These are phyloP conservation scores for Cynara cardunculus DNA, from an alignment of 129 eudicot genomes.

Conservation along the genomic window DNA sequence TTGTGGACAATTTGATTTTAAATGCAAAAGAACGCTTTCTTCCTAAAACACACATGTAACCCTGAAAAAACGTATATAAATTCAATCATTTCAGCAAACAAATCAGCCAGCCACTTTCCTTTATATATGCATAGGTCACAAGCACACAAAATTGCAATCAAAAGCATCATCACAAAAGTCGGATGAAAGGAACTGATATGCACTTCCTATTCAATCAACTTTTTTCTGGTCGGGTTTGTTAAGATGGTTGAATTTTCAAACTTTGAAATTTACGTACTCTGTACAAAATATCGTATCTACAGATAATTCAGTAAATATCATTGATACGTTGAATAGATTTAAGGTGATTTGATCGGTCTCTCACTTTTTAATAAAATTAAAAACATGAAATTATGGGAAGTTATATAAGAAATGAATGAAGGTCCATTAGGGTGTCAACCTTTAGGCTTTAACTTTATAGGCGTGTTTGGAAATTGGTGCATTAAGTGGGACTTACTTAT, in stretches of 20 bases:
- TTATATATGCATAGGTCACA: slow-evolving; percentile 13
- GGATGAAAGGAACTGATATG: not conserved
- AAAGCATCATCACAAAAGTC: slow-evolving; percentile 10
- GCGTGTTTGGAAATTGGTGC: slow-evolving; percentile 30
- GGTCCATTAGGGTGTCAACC: slow-evolving; percentile 45
- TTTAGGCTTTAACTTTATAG: slow-evolving; percentile 11
- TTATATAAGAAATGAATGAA: not conserved
- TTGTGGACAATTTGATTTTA: no score
- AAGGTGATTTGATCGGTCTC: no score
- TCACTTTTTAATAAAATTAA: no score
- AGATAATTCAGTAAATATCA: no score
- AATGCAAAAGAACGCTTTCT: not conserved
- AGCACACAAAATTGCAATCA: slow-evolving; percentile 1
- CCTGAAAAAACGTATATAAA: not conserved
- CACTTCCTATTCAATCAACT: not conserved
- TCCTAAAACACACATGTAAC: not conserved
- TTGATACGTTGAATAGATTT: no score
- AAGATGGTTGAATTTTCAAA: not conserved
- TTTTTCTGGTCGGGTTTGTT: not conserved
- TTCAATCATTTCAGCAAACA: not conserved
- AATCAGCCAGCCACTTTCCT: not conserved
- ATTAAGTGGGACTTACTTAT: slow-evolving; percentile 22
- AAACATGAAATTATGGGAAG: no score
- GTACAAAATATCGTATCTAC: no score
- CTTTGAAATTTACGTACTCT: not conserved